A percentile compares a stretch with the other conserved stretches of the same genome.
These are phyloP conservation scores for Quercus variabilis DNA, from an alignment of 306 rosid genomes.

Conservation along the genomic window DNA sequence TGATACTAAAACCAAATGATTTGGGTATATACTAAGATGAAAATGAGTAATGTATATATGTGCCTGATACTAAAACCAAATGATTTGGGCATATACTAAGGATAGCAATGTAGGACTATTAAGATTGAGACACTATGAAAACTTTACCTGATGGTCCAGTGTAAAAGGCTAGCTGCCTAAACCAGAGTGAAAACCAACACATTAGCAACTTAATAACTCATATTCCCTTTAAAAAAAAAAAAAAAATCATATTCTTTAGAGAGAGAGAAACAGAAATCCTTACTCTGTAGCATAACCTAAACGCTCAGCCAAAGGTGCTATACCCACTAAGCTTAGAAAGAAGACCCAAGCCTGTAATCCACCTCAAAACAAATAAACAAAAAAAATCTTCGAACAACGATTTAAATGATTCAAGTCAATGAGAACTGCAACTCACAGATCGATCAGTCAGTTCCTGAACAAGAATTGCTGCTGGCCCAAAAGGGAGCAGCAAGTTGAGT, in stretches of 20 bases:
- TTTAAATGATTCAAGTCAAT: not conserved
- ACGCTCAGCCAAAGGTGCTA: constrained; percentile 83
- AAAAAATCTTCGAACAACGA: constrained; percentile 1
- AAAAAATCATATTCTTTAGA: no score
- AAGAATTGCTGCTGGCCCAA: constrained; percentile 73
- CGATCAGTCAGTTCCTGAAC: constrained; percentile 42
- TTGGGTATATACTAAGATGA: not conserved
- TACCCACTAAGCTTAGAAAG: constrained; percentile 66
- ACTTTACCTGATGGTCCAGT: constrained; percentile 73
- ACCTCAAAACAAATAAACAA: constrained; percentile 24
- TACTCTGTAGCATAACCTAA: constrained; percentile 93
- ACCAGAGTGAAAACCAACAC: constrained; percentile 21
- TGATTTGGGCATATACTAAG: no score
- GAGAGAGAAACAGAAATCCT: constrained; percentile 18
- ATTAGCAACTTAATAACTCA: constrained; percentile 19
- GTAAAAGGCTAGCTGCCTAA: constrained; percentile 85
- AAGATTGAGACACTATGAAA: not conserved
- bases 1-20: no score
- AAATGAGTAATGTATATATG: not conserved
- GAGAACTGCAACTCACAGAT: constrained; percentile 49
- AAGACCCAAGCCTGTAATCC: constrained; percentile 77
- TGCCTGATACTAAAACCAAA: no score
- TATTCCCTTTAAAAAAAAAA: not conserved
- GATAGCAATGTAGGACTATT: no score
- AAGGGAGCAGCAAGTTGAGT: constrained; percentile 75